Conservation (phyloP, 139 green algal species). For the Micractinium sp. region DNA sequence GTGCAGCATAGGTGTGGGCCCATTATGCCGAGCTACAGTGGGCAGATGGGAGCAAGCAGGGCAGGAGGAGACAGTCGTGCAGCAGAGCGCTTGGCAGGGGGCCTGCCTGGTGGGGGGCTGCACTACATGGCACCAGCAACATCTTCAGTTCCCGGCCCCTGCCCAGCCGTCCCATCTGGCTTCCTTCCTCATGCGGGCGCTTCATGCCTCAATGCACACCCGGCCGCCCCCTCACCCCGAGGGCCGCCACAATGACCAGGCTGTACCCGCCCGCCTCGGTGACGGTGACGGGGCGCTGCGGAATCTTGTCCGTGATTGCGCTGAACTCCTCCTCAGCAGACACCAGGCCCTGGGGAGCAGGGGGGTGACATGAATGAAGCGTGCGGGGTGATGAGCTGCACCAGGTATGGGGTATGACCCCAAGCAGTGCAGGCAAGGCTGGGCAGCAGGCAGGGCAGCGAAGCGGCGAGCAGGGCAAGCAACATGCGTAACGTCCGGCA, state of each 20-base stretch:
- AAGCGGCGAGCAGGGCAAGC: no score
- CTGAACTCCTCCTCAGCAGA: slow-evolving; percentile 44
- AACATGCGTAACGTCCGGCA: no score
- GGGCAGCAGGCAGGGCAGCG: background rate
- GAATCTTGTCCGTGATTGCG: slow-evolving; percentile 94
- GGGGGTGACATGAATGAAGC: background rate
- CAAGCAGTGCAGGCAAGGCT: background rate
- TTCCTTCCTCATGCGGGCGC: no score
- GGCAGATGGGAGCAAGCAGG: no score
- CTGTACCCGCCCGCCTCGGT: slow-evolving; percentile 92
- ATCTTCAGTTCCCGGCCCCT: background rate
- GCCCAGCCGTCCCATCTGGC: background rate
- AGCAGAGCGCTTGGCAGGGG: no score
- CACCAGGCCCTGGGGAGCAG: slow-evolving; percentile 31
- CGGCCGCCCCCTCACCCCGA: slow-evolving; percentile 62
- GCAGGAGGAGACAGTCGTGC: no score
- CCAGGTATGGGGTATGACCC: background rate
- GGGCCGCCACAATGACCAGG: slow-evolving; percentile 86
- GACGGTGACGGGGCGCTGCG: slow-evolving; percentile 84
- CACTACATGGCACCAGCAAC: background rate
- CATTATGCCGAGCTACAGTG: no score
- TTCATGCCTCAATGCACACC: no score
- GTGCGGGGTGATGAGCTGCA: background rate
- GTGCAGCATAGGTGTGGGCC: no score
- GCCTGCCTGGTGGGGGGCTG: no score